Conservation (phyloP, 2,329 filamentous ascomycete species). For the Aspergillus sp. region DNA sequence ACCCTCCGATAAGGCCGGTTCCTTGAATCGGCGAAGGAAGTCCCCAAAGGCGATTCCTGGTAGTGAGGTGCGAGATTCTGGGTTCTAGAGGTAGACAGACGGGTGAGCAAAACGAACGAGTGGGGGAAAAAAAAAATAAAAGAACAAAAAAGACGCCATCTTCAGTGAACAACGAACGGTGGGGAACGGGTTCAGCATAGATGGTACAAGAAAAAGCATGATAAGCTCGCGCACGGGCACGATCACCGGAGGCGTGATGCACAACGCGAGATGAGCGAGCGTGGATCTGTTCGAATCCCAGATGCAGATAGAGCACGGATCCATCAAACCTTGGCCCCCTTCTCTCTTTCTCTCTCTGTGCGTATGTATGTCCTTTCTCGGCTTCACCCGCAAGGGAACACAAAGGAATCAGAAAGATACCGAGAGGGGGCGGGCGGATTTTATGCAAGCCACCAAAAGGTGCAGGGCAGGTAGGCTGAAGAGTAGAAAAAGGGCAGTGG, state of each 20-base stretch:
- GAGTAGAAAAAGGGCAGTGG: neutral
- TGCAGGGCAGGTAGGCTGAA: neutral
- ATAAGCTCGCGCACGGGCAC: neutral
- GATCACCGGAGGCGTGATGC: too few relatives aligned
- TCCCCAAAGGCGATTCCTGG: conserved; percentile 78
- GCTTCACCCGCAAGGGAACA: neutral
- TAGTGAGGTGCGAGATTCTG: conserved; percentile 71
- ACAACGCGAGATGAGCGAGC: neutral
- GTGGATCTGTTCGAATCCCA: neutral
- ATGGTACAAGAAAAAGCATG: neutral
- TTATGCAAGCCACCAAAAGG: neutral
- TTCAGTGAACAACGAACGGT: neutral
- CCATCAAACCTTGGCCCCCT: neutral
- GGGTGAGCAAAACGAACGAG: neutral
- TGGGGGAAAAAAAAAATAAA: neutral
- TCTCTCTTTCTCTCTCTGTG: neutral
- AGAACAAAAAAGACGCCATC: neutral
- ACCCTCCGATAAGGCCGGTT: conserved; percentile 72
- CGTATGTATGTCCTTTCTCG: neutral
- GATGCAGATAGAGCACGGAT: neutral
- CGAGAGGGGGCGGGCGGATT: neutral
- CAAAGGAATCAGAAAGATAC: neutral
- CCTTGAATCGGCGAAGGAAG: conserved; percentile 70
- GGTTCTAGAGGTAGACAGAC: conserved; percentile 58
- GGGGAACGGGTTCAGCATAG: neutral